A percentile compares a stretch with the other conserved stretches of the same genome.
Conservation (phyloP, 2,329 filamentous ascomycete species). For the Monosporascus sp. region DNA sequence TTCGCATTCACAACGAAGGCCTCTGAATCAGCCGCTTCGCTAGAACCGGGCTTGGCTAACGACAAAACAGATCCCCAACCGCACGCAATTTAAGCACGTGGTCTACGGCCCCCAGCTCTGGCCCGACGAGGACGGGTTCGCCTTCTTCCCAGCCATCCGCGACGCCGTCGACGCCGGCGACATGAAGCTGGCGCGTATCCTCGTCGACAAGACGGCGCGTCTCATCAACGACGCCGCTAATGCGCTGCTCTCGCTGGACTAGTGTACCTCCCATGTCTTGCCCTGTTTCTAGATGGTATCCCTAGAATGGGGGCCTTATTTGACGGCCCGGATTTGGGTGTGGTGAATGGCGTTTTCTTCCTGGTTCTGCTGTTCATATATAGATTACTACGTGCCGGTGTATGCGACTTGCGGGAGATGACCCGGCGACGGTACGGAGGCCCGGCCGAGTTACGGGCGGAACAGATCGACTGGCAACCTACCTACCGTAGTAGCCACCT, state of each 20-base stretch:
- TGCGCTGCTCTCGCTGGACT: slow-evolving; percentile 8
- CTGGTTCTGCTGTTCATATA: no score
- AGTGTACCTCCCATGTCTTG: background rate
- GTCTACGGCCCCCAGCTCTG: slow-evolving; percentile 80
- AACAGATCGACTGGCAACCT: no score
- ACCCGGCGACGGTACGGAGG: no score
- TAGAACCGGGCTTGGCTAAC: slow-evolving; percentile 8
- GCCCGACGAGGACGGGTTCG: slow-evolving; percentile 57
- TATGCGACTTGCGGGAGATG: no score
- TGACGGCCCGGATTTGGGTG: no score
- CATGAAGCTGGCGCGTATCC: slow-evolving; percentile 61
- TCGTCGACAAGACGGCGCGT: slow-evolving; percentile 65
- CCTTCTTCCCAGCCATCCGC: slow-evolving; percentile 76
- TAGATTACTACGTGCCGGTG: no score
- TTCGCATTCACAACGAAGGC: background rate
- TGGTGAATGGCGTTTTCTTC: no score
- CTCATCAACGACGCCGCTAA: slow-evolving; percentile 42
- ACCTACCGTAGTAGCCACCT: no score
- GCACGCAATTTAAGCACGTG: slow-evolving; percentile 91
- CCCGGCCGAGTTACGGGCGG: no score
- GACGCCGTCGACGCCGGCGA: slow-evolving; percentile 70
- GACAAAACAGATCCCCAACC: slow-evolving; percentile 62
- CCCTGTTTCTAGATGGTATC: background rate
- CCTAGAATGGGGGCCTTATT: no score
- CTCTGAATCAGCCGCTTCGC: background rate